Evolutionary conservation across 2,329 filamentous ascomycete genomes (phyloP).

Genomic region (Cercospora berteroae): DNA sequence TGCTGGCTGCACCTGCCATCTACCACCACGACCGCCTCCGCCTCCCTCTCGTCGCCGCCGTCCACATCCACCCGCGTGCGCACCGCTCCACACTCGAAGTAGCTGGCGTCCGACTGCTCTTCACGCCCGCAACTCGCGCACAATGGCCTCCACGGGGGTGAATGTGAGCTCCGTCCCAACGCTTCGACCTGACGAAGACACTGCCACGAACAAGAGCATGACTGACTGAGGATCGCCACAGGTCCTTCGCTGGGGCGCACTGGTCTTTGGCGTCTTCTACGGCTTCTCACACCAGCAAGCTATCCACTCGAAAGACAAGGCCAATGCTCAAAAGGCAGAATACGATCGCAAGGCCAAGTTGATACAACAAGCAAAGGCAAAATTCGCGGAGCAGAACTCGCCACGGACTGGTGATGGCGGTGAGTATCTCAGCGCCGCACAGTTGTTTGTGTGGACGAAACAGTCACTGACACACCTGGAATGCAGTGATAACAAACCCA

Average conservation of each 20-base stretch:
- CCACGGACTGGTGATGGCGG: conserved; percentile 46
- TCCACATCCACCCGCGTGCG: conserved; percentile 3
- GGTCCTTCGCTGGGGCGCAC: conserved; percentile 96
- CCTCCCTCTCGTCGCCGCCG: conserved; percentile 1
- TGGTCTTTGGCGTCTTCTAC: conserved; percentile 89
- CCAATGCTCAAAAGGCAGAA: conserved; percentile 70
- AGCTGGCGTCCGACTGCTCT: not conserved
- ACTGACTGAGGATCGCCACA: conserved; percentile 41
- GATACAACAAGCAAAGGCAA: conserved; percentile 89
- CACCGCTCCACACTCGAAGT: not conserved
- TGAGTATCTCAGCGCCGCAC: conserved; percentile 13
- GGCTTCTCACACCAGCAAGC: conserved; percentile 89
- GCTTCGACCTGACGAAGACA: not conserved
- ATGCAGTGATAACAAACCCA: conserved; percentile 68
- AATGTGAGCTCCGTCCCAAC: conserved; percentile 47
- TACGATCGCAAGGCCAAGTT: conserved; percentile 88
- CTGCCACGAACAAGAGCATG: not conserved
- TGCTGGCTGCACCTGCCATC: conserved; percentile 2
- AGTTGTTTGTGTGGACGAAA: not conserved
- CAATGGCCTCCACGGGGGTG: conserved; percentile 51
- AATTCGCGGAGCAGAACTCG: conserved; percentile 75
- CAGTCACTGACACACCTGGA: conserved; percentile 10
- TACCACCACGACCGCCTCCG: conserved; percentile 8
- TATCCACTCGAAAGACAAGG: conserved; percentile 69
- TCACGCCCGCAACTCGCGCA: conserved; percentile 1